These are phyloP conservation scores for Tuber melanosporum DNA, from an alignment of 495 filamentous ascomycete genomes.

Conservation along the genomic window DNA sequence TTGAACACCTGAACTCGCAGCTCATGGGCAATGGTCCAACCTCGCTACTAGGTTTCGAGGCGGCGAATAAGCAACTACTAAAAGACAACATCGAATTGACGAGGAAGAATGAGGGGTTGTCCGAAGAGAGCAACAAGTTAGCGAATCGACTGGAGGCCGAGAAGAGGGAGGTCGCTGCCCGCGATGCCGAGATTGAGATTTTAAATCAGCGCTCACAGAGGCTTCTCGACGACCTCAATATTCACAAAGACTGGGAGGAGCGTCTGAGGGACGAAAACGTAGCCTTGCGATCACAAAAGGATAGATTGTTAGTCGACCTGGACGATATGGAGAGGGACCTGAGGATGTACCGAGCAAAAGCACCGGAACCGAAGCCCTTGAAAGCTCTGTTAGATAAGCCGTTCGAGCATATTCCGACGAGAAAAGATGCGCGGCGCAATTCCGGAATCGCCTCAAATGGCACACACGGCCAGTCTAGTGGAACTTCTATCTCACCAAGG, in stretches of 20 bases:
- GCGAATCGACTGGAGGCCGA: not conserved
- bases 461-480: not conserved
- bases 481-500: not conserved
- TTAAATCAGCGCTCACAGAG: not conserved
- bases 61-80: not conserved
- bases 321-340: not conserved
- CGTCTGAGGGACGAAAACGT: not conserved
- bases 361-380: not conserved
- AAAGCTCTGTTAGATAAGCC: not conserved
- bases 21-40: not conserved
- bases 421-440: not conserved
- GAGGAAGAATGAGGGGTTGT: not conserved
- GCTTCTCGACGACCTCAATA: not conserved
- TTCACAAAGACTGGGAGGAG: not conserved
- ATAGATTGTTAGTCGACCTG: not conserved
- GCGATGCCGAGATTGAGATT: not conserved
- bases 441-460: not conserved
- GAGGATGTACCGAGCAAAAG: slow-evolving; percentile 1
- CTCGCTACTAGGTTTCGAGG: not conserved
- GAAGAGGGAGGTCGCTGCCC: not conserved
- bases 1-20: not conserved
- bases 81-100: not conserved
- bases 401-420: not conserved
- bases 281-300: not conserved
- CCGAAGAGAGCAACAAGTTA: not conserved